phyloP scores from a whole-genome alignment of 139 green algal genomes.

The Tetraselmis striata region DNA sequence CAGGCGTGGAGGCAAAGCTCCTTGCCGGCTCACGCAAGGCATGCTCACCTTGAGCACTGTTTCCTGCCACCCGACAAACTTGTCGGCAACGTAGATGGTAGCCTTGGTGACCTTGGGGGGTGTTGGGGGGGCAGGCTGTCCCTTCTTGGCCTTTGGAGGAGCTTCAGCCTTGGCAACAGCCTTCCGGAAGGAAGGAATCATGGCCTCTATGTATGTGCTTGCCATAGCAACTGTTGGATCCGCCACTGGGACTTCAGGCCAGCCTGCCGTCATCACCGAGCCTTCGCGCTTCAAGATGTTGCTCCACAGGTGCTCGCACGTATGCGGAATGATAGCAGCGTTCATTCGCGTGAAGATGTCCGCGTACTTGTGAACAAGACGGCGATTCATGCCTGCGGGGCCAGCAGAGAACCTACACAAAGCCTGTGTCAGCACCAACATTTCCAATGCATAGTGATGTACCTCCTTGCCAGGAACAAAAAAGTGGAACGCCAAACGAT shows the following conservation, averaged over 20 bases:
- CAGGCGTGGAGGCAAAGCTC: too few relatives aligned
- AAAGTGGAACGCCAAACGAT: conserved; percentile 52
- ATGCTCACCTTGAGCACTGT: conserved; percentile 19
- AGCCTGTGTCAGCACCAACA: too few relatives aligned
- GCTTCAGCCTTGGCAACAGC: conserved; percentile 72
- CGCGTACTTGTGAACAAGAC: conserved; percentile 47
- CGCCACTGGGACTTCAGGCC: conserved; percentile 48
- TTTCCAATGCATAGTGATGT: too few relatives aligned
- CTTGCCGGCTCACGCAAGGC: too few relatives aligned
- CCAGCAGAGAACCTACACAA: conserved; percentile 56
- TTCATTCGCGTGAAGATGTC: conserved; percentile 71
- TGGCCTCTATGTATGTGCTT: conserved; percentile 47
- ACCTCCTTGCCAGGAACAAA: not conserved
- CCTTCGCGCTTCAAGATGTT: conserved; percentile 55
- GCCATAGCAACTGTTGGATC: conserved; percentile 29
- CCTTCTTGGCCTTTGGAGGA: conserved; percentile 76
- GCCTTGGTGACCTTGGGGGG: conserved; percentile 35
- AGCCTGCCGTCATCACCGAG: conserved; percentile 67
- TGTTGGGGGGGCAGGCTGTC: conserved; percentile 5
- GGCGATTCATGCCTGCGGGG: conserved; percentile 65
- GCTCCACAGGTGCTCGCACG: conserved; percentile 87
- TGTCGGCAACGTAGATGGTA: conserved; percentile 62
- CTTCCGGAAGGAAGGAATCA: conserved; percentile 66
- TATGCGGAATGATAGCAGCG: conserved; percentile 89
- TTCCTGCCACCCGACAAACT: conserved; percentile 81